Percentiles rank a stretch among this genome's conserved stretches.
These are phyloP conservation scores for Trypanosoma boissoni DNA, from an alignment of 208 protist species.

Conservation along the genomic window DNA sequence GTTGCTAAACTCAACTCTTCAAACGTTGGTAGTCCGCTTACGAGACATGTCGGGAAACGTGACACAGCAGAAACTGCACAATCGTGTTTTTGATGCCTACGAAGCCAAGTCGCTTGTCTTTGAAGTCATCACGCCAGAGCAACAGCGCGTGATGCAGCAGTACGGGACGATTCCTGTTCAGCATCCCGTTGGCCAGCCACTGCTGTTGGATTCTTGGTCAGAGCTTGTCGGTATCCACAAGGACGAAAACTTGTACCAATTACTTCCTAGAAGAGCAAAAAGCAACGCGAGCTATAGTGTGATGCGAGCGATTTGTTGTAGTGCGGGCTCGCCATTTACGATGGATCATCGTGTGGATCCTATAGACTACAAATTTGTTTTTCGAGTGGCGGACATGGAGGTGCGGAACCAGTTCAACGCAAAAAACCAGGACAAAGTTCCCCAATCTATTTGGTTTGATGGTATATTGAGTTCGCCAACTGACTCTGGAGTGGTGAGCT, in stretches of 20 bases:
- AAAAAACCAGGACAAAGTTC: constrained; percentile 60
- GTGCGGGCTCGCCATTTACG: constrained; percentile 75
- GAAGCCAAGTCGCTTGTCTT: constrained; percentile 89
- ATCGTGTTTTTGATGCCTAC: constrained; percentile 88
- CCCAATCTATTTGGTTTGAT: constrained; percentile 73
- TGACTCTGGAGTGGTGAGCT: constrained; percentile 65
- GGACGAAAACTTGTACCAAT: constrained; percentile 77
- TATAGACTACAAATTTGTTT: constrained; percentile 83
- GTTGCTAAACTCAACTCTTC: constrained; percentile 78
- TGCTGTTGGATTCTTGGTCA: constrained; percentile 73
- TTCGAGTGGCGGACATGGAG: constrained; percentile 73
- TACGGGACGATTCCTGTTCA: constrained; percentile 53
- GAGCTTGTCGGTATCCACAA: constrained; percentile 70
- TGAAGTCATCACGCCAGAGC: constrained; percentile 72
- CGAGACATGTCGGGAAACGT: constrained; percentile 86
- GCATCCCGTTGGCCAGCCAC: constrained; percentile 78
- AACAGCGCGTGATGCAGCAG: constrained; percentile 73
- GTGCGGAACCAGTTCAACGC: constrained; percentile 76
- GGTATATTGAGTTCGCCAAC: constrained; percentile 61
- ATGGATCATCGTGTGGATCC: constrained; percentile 87
- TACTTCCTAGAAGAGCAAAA: constrained; percentile 72
- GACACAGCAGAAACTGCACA: constrained; percentile 87
- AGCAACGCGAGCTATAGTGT: constrained; percentile 73
- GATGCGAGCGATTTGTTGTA: constrained; percentile 70
- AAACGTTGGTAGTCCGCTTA: constrained; percentile 79